These are phyloP conservation scores for Didymella keratinophila DNA, from an alignment of 2,329 filamentous ascomycete genomes.

Conservation along the genomic window DNA sequence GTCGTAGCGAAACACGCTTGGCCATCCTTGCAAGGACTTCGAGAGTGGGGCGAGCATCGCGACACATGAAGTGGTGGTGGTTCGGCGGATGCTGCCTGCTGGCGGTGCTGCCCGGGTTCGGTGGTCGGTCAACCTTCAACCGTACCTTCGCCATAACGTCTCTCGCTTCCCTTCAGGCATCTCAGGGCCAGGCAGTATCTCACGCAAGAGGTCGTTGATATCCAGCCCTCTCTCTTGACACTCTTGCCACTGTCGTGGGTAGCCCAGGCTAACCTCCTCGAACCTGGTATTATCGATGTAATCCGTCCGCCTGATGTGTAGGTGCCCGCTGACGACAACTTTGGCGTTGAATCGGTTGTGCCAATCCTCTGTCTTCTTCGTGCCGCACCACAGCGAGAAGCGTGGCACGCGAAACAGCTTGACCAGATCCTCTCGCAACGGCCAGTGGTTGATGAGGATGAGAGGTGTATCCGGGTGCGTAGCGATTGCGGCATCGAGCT, in stretches of 20 bases:
- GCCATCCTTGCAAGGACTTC: neutral
- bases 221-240: constrained; percentile 53
- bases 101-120: no score
- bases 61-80: neutral
- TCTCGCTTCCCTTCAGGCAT: constrained; percentile 35
- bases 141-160: constrained; percentile 43
- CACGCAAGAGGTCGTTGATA: constrained; percentile 56
- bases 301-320: constrained; percentile 57
- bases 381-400: constrained; percentile 59
- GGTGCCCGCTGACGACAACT: constrained; percentile 57
- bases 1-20: neutral
- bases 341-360: constrained; percentile 57
- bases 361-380: constrained; percentile 58
- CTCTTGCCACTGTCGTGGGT: constrained; percentile 57
- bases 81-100: neutral
- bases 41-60: neutral
- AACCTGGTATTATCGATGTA: constrained; percentile 57
- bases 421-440: constrained; percentile 55
- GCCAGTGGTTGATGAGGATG: constrained; percentile 58
- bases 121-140: constrained; percentile 19
- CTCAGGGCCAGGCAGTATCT: constrained; percentile 55
- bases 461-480: constrained; percentile 46
- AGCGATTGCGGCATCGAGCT: constrained; percentile 47
- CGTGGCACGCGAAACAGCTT: constrained; percentile 54
- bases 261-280: constrained; percentile 58